Conservation (phyloP, 83 land plant genomes). For the Thuja plicata region DNA sequence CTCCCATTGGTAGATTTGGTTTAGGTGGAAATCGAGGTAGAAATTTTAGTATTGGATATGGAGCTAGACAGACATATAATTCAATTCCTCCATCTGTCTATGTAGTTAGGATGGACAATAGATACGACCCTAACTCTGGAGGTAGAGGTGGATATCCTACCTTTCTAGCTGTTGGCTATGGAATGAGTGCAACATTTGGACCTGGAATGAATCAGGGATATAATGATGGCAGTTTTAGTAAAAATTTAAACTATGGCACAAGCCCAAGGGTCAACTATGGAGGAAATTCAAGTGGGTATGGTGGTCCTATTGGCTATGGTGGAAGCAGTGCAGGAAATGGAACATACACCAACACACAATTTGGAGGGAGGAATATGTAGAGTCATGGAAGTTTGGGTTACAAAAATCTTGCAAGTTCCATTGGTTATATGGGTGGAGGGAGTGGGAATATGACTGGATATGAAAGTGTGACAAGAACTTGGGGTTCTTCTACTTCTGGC, state of each 20-base stretch:
- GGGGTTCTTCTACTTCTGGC: constrained; percentile 39
- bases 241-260: too few relatives aligned
- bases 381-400: constrained; percentile 28
- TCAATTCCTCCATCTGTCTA: constrained; percentile 27
- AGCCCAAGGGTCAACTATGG: too few relatives aligned
- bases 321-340: constrained; percentile 11
- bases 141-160: constrained; percentile 47
- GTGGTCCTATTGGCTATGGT: too few relatives aligned
- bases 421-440: constrained; percentile 26
- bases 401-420: constrained; percentile 24
- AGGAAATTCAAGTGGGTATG: too few relatives aligned
- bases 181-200: constrained; percentile 32
- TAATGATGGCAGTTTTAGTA: too few relatives aligned
- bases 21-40: constrained; percentile 27
- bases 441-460: constrained; percentile 33
- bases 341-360: constrained; percentile 21
- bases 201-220: constrained; percentile 22
- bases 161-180: constrained; percentile 39
- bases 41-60: constrained; percentile 32
- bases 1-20: constrained; percentile 28
- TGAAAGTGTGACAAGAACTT: constrained; percentile 26
- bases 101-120: constrained; percentile 44
- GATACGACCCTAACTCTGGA: constrained; percentile 36
- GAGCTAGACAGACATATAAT: constrained; percentile 24
- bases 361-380: constrained; percentile 42